A percentile compares a stretch with the other conserved stretches of the same genome.
phyloP scores from a whole-genome alignment of 2,329 filamentous ascomycete genomes.

The Torrubiella hemipterigena region DNA sequence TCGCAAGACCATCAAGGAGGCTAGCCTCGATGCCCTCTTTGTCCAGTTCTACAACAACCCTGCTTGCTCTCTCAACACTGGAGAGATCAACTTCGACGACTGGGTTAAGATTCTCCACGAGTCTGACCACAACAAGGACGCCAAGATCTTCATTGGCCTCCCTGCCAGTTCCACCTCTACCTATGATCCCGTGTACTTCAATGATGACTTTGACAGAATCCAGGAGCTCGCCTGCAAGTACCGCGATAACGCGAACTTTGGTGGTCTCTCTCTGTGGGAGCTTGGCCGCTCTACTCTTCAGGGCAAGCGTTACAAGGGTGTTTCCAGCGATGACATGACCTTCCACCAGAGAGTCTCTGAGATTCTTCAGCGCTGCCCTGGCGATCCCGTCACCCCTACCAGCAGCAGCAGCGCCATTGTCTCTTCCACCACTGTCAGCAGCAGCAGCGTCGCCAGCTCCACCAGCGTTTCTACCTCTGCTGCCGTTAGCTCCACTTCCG shows the following conservation, averaged over 20 bases:
- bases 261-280: constrained; percentile 22
- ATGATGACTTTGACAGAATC: constrained; percentile 11
- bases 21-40: constrained; percentile 18
- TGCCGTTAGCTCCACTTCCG: neutral
- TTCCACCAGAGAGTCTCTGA: too few species aligned
- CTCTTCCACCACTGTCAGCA: neutral
- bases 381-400: constrained; percentile 5
- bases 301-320: too few species aligned
- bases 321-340: too few species aligned
- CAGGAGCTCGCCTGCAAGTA: constrained; percentile 15
- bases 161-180: constrained; percentile 14
- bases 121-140: constrained; percentile 14
- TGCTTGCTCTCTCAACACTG: constrained; percentile 14
- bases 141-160: constrained; percentile 23
- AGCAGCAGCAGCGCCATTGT: constrained; percentile 1
- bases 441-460: neutral
- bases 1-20: constrained; percentile 15
- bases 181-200: constrained; percentile 13
- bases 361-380: too few species aligned
- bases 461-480: neutral
- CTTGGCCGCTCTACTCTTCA: too few species aligned
- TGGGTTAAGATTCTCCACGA: constrained; percentile 15
- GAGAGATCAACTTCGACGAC: constrained; percentile 17
- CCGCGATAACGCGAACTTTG: constrained; percentile 15
- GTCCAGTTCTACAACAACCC: constrained; percentile 26